Base-by-base conservation (phyloP, 345 rosid genomes). In the Bruguiera gymnorhiza region DNA sequence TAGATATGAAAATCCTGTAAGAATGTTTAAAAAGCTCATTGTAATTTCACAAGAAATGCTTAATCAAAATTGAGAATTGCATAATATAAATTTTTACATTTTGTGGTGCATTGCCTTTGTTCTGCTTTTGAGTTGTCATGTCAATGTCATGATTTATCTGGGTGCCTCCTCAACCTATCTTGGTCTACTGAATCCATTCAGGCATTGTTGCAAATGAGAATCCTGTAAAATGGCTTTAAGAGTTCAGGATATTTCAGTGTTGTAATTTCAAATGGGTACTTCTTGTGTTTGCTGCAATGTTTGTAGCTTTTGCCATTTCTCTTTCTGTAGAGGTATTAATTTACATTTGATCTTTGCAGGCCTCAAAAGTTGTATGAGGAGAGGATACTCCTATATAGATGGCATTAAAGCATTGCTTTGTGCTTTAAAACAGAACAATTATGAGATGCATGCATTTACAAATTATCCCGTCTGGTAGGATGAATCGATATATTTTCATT, bases 401-500 rank as follows among this genome's bases (percentile, higher is more conserved):
- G 97, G 98, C 24, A 80, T 94, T 61, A 82, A 85, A 68, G 76
- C 86, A 70, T 83, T 94, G 74, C 98, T 94, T 70, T 79, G 68
- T 24, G 70, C 77, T 23, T 70, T 94, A 69, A 82, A 75, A 69
- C 74, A 79, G 79, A 76, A 78, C 37, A 74, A 83, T 78, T 88
- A 87, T 23, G 90, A 94, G 81, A 89, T 94, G 87, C 98, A 94
- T 80, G 96, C 98, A 70, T 86, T 82, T 75, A 91, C 98, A 68
- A 94, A 94, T 67, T 89, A 94, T 72, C 98, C 97, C 59, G 77
- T 85, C 79, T 89, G 97, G 97, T 93, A 84, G 65, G 69, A 36
- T 6, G 51, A 63, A 71, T 50, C 46, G 0, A 1, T 32, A 64
- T 63, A 15, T 2, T 64, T 24, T 6, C 57, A 19, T 54, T 48